Conservation (phyloP, 805 yeast genomes). For the Ogataea zsoltii region DNA sequence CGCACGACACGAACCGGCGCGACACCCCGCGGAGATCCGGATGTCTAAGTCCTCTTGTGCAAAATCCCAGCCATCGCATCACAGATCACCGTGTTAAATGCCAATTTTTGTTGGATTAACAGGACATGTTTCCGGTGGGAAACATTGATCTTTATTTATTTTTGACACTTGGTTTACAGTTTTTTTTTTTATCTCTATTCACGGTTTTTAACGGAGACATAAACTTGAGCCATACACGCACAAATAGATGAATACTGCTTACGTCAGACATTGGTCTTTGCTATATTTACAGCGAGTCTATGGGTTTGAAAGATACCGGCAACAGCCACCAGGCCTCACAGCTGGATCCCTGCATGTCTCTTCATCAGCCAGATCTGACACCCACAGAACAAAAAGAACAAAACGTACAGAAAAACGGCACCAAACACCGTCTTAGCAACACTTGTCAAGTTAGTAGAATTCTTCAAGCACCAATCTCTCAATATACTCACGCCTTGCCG, state of each 20-base stretch:
- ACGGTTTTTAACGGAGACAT: no score
- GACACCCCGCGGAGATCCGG: no score
- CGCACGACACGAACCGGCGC: constrained; percentile 7
- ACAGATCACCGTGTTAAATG: no score
- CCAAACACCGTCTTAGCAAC: constrained; percentile 90
- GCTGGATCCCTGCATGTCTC: constrained; percentile 65
- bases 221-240: no score
- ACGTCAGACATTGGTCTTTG: neutral
- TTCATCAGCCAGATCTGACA: constrained; percentile 68
- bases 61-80: no score
- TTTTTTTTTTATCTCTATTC: no score
- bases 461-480: neutral
- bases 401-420: constrained; percentile 81
- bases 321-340: constrained; percentile 29
- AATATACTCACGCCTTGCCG: constrained; percentile 66
- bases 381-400: constrained; percentile 87
- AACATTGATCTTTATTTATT: constrained; percentile 1
- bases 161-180: neutral
- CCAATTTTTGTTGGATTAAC: no score
- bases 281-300: neutral
- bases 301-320: neutral
- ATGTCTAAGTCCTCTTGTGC: no score
- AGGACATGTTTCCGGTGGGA: no score
- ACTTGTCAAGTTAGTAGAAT: constrained; percentile 29
- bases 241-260: no score